phyloP scores from a whole-genome alignment of 148 eudicot species.

The Chenopodium formosanum region DNA sequence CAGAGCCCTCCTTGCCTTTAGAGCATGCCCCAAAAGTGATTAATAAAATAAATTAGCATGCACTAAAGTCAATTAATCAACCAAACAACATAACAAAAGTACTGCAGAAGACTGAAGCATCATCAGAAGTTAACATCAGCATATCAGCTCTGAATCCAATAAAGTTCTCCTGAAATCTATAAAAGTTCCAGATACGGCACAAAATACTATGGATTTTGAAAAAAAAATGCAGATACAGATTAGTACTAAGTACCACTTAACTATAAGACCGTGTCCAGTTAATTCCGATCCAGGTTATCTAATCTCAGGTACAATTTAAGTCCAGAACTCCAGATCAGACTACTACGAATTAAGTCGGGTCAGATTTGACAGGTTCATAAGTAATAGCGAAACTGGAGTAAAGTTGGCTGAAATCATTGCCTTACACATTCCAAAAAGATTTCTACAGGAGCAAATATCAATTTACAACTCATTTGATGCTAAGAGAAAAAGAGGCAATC shows the following conservation, averaged over 20 bases:
- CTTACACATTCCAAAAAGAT: background rate
- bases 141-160: background rate
- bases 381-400: background rate
- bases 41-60: background rate
- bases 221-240: background rate
- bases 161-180: slow-evolving; percentile 6
- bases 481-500: background rate
- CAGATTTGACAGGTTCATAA: background rate
- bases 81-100: background rate
- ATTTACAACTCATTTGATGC: slow-evolving; percentile 28
- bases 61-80: background rate
- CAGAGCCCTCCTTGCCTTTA: slow-evolving; percentile 87
- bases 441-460: background rate
- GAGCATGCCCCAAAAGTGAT: slow-evolving; percentile 15
- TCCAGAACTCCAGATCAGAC: background rate
- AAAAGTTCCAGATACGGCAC: slow-evolving; percentile 17
- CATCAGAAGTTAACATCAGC: slow-evolving; percentile 5
- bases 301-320: background rate
- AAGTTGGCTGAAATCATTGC: slow-evolving; percentile 22
- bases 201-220: slow-evolving; percentile 6
- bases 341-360: background rate
- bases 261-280: background rate
- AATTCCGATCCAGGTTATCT: background rate
- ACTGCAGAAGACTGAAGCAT: background rate
- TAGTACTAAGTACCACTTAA: background rate